A percentile compares a stretch with the other conserved stretches of the same genome.
phyloP scores from a whole-genome alignment of 1,284 basidiomycete species.

The Pseudozyma flocculosa region DNA sequence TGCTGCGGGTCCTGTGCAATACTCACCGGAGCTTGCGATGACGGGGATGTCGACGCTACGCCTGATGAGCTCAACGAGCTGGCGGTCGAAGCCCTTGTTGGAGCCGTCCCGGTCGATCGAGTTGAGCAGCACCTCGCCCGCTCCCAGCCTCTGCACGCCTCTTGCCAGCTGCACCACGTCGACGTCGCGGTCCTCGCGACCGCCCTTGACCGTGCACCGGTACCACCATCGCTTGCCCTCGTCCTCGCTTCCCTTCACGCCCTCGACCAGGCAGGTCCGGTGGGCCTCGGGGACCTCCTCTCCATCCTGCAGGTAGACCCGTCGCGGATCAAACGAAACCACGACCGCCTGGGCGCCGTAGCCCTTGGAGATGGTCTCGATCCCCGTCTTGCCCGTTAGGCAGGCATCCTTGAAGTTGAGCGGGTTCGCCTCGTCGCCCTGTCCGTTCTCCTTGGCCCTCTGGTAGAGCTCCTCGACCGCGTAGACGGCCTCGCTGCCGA shows the following conservation, averaged over 20 bases:
- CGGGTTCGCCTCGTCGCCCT: slow-evolving; percentile 45
- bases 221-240: slow-evolving; percentile 87
- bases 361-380: slow-evolving; percentile 84
- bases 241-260: slow-evolving; percentile 62
- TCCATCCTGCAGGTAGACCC: slow-evolving; percentile 75
- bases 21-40: slow-evolving; percentile 76
- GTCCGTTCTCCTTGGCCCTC: slow-evolving; percentile 72
- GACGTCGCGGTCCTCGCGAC: slow-evolving; percentile 81
- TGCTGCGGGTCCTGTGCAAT: background rate
- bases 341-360: slow-evolving; percentile 99
- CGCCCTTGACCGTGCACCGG: slow-evolving; percentile 93
- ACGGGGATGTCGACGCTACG: slow-evolving; percentile 81
- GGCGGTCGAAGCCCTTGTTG: slow-evolving; percentile 87
- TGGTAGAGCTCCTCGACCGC: slow-evolving; percentile 78
- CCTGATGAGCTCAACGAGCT: slow-evolving; percentile 73
- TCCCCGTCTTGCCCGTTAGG: slow-evolving; percentile 67
- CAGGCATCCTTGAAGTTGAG: slow-evolving; percentile 43
- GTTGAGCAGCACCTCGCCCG: slow-evolving; percentile 93
- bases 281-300: slow-evolving; percentile 60
- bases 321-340: slow-evolving; percentile 90
- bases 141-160: slow-evolving; percentile 84
- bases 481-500: slow-evolving; percentile 91
- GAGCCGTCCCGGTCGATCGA: slow-evolving; percentile 96
- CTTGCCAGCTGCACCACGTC: slow-evolving; percentile 88
- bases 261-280: slow-evolving; percentile 42